These are phyloP conservation scores for Dillenia turbinata DNA, from an alignment of 164 flowering plant genomes.

Conservation along the genomic window DNA sequence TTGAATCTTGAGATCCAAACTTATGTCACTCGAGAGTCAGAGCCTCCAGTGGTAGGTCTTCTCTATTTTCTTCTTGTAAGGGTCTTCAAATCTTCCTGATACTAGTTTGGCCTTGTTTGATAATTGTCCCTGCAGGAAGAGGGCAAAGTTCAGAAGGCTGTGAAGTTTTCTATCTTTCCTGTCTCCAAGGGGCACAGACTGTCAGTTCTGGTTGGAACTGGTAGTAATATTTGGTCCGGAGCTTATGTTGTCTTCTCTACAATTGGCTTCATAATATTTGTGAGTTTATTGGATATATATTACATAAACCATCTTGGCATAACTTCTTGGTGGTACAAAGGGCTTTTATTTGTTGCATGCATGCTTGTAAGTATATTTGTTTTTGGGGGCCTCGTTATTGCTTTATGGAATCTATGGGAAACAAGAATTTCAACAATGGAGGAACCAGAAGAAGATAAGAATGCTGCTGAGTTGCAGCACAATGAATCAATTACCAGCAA, in stretches of 20 bases:
- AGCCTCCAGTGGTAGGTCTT: conserved; percentile 60
- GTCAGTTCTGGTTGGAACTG: conserved; percentile 87
- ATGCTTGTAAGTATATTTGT: conserved; percentile 57
- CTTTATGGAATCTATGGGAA: conserved; percentile 71
- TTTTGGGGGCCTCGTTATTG: conserved; percentile 72
- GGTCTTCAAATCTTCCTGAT: no score
- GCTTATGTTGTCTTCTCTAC: conserved; percentile 50
- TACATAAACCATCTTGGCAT: conserved; percentile 53
- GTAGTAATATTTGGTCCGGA: conserved; percentile 69
- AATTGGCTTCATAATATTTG: conserved; percentile 46
- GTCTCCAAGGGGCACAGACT: conserved; percentile 32
- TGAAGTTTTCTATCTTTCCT: conserved; percentile 26
- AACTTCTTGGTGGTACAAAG: conserved; percentile 70
- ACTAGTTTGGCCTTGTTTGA: no score
- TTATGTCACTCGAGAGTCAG: conserved; percentile 78
- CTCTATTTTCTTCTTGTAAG: neutral
- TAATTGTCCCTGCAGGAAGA: conserved; percentile 52
- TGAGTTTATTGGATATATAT: conserved; percentile 38
- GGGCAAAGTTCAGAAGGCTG: conserved; percentile 30
- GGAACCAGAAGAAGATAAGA: conserved; percentile 13
- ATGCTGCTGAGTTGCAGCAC: conserved; percentile 6
- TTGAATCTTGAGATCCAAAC: conserved; percentile 55
- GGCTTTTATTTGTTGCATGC: conserved; percentile 55
- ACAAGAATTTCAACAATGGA: conserved; percentile 26
- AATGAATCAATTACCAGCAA: conserved; percentile 8